Percentiles rank a stretch among this genome's conserved stretches.
Evolutionary conservation across 768 basidiomycete species (phyloP).

Genomic region (Lactifluus pinguis): DNA sequence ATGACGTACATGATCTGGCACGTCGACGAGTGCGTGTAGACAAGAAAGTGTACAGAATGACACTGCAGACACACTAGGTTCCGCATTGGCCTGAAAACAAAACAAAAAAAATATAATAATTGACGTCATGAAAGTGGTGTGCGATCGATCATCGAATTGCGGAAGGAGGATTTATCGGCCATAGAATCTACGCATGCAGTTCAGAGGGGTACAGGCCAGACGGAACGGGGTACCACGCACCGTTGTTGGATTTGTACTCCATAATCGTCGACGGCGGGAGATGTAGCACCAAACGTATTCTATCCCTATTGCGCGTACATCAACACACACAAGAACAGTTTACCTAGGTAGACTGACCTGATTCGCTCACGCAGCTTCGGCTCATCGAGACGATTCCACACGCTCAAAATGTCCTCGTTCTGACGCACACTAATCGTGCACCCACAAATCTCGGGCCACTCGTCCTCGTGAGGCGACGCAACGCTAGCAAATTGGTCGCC

Average conservation of each 20-base stretch:
- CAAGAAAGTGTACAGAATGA: constrained; percentile 10
- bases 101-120: neutral
- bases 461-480: constrained; percentile 35
- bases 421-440: constrained; percentile 91
- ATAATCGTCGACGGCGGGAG: constrained; percentile 72
- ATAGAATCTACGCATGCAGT: constrained; percentile 54
- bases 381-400: constrained; percentile 90
- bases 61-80: neutral
- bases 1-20: neutral
- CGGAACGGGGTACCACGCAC: constrained; percentile 30
- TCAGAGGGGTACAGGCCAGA: neutral
- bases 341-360: constrained; percentile 41
- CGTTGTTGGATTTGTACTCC: constrained; percentile 94
- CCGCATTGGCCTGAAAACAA: neutral
- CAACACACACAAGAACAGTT: neutral
- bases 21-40: constrained; percentile 10
- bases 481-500: constrained; percentile 85
- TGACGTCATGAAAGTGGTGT: constrained; percentile 26
- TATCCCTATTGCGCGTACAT: constrained; percentile 45
- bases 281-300: constrained; percentile 64
- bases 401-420: constrained; percentile 86
- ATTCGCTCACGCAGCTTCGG: constrained; percentile 70
- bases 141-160: constrained; percentile 28
- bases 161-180: constrained; percentile 82
- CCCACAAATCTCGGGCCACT: constrained; percentile 83